Evolutionary conservation across 805 yeast genomes (phyloP).

Genomic region (Dipodascus geniculatus): DNA sequence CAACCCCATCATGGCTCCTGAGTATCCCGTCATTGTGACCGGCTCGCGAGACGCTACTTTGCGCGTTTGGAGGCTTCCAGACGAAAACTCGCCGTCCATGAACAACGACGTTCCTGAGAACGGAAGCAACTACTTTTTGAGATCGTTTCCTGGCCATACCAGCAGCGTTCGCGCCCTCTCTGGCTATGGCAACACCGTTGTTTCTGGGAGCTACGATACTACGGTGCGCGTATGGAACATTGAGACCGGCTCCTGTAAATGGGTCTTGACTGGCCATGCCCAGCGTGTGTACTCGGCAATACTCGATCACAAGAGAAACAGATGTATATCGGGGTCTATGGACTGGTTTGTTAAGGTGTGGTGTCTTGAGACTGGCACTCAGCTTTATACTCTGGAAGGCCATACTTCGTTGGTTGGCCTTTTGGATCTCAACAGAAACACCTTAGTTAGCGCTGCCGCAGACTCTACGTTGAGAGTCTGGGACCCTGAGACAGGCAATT

Average conservation of each 20-base stretch:
- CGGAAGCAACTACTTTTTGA: conserved; percentile 36
- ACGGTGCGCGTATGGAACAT: conserved; percentile 91
- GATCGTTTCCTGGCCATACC: conserved; percentile 62
- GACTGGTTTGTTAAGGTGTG: conserved; percentile 82
- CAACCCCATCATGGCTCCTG: conserved; percentile 43
- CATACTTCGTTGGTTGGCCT: conserved; percentile 87
- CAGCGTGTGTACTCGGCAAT: conserved; percentile 86
- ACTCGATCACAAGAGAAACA: conserved; percentile 57
- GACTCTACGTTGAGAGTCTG: conserved; percentile 86
- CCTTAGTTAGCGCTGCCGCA: conserved; percentile 89
- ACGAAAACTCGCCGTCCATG: conserved; percentile 20
- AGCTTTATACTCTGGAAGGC: conserved; percentile 63
- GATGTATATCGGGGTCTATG: conserved; percentile 86
- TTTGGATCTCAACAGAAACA: conserved; percentile 61
- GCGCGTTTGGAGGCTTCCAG: conserved; percentile 75
- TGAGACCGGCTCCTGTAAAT: conserved; percentile 57
- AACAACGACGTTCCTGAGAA: conserved; percentile 8
- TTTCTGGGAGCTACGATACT: conserved; percentile 85
- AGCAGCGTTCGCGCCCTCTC: conserved; percentile 78
- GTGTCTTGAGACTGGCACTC: conserved; percentile 71
- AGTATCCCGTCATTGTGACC: conserved; percentile 62
- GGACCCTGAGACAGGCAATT: conserved; percentile 68
- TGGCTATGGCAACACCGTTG: conserved; percentile 71
- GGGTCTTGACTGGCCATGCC: conserved; percentile 69
- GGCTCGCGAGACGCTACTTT: conserved; percentile 81